These are phyloP conservation scores for Achaetomiella virescens DNA, from an alignment of 495 filamentous ascomycete genomes.

Conservation along the genomic window DNA sequence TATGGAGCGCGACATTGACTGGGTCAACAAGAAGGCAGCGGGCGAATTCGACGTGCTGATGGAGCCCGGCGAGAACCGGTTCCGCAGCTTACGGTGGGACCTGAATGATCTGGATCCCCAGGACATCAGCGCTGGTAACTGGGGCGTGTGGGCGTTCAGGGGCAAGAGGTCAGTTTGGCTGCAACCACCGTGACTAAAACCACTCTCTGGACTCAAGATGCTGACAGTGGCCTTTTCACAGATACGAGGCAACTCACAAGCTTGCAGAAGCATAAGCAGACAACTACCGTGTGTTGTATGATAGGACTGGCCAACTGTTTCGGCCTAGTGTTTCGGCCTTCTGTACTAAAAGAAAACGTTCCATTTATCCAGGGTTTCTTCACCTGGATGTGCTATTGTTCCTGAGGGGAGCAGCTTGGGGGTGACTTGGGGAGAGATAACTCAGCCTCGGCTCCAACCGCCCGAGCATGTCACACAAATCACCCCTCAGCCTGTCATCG, in stretches of 20 bases:
- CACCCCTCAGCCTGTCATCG: no score
- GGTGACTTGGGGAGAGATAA: no score
- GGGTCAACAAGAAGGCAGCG: constrained; percentile 73
- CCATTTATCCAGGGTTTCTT: not conserved
- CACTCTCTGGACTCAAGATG: not conserved
- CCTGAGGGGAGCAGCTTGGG: not conserved
- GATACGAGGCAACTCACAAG: constrained; percentile 59
- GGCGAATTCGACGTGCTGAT: constrained; percentile 90
- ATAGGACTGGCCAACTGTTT: not conserved
- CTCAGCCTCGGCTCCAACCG: no score
- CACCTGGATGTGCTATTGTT: not conserved
- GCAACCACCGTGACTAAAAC: not conserved
- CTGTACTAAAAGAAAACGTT: not conserved
- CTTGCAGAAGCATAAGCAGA: constrained; percentile 23
- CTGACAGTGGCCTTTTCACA: constrained; percentile 31
- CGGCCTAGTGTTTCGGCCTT: no score
- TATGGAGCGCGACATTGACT: constrained; percentile 83
- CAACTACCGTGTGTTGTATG: not conserved
- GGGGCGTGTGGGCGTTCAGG: constrained; percentile 93
- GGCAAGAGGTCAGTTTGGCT: constrained; percentile 75
- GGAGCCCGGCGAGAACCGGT: constrained; percentile 87
- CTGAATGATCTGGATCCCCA: constrained; percentile 91
- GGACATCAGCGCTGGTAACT: constrained; percentile 92
- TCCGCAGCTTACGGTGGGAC: constrained; percentile 95
- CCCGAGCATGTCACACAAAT: no score